Evolutionary conservation across 257 asterid genomes (phyloP).

Genomic region (Verbascum thapsus): DNA sequence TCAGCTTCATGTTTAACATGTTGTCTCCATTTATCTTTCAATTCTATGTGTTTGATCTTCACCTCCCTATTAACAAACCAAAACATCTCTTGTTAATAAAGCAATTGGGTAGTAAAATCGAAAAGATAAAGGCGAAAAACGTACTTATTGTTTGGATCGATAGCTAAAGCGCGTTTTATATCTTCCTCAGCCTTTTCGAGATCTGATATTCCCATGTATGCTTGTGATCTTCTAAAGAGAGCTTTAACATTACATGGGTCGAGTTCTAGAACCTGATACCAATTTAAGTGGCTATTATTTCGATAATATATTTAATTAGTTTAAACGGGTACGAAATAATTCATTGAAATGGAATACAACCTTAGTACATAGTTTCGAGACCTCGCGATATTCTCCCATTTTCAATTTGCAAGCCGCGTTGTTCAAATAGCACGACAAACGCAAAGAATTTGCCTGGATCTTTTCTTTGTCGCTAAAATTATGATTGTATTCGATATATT

Average conservation of each 20-base stretch:
- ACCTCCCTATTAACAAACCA: constrained; percentile 43
- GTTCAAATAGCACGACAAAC: constrained; percentile 50
- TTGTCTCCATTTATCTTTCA: constrained; percentile 49
- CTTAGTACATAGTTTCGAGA: constrained; percentile 52
- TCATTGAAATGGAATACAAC: constrained; percentile 33
- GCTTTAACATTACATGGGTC: constrained; percentile 56
- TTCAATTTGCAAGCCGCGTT: constrained; percentile 64
- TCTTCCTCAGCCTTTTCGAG: constrained; percentile 58
- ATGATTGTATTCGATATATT: constrained; percentile 50
- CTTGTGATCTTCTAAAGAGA: constrained; percentile 60
- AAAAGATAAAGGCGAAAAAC: background rate
- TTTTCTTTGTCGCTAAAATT: constrained; percentile 46
- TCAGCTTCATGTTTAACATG: constrained; percentile 47
- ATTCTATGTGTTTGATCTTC: constrained; percentile 45
- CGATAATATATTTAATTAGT: no score
- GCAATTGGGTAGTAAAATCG: background rate
- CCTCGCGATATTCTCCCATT: constrained; percentile 49
- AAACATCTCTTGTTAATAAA: background rate
- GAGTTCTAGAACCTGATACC: constrained; percentile 48
- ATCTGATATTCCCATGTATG: constrained; percentile 46
- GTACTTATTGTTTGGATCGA: constrained; percentile 62
- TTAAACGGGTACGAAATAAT: background rate
- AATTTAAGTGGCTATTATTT: no score
- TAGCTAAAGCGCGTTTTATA: constrained; percentile 39
- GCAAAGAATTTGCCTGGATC: constrained; percentile 34